These are phyloP conservation scores for Takashimella koratensis DNA, from an alignment of 1,284 basidiomycete species.

Conservation along the genomic window DNA sequence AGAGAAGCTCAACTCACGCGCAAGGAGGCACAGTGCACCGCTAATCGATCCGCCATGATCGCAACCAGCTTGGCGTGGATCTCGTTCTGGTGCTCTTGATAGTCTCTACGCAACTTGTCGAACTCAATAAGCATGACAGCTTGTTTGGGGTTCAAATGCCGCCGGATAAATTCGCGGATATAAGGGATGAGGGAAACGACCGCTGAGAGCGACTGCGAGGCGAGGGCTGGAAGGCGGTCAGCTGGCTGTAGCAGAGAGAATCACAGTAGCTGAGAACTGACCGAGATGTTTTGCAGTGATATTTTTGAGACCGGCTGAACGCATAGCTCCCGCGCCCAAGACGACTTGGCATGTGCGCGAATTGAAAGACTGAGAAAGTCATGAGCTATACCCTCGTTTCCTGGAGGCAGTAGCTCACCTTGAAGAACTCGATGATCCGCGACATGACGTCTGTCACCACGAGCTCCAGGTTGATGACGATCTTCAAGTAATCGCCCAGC, in stretches of 20 bases:
- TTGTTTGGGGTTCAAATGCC: slow-evolving; percentile 88
- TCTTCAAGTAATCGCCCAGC: slow-evolving; percentile 78
- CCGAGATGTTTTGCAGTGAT: slow-evolving; percentile 97
- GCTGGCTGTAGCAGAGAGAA: neutral
- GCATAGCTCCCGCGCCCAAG: slow-evolving; percentile 94
- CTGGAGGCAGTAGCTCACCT: slow-evolving; percentile 48
- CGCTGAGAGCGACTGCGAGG: slow-evolving; percentile 90
- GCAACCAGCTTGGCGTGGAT: slow-evolving; percentile 96
- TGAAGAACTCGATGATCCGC: slow-evolving; percentile 90
- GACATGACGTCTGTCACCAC: slow-evolving; percentile 93
- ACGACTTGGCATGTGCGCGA: slow-evolving; percentile 98
- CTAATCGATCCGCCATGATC: slow-evolving; percentile 95
- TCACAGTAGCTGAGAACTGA: slow-evolving; percentile 51
- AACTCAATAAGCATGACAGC: slow-evolving; percentile 96
- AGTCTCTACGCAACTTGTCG: slow-evolving; percentile 96
- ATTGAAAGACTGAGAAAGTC: slow-evolving; percentile 69
- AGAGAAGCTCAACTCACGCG: slow-evolving; percentile 27
- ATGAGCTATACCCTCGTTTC: slow-evolving; percentile 2
- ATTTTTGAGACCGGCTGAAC: slow-evolving; percentile 93
- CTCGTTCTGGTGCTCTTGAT: slow-evolving; percentile 98
- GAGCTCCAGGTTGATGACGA: slow-evolving; percentile 82
- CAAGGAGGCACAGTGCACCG: slow-evolving; percentile 62
- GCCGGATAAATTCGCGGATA: slow-evolving; percentile 85
- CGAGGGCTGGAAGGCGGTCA: slow-evolving; percentile 80
- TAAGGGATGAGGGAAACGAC: slow-evolving; percentile 96